phyloP scores from a whole-genome alignment of 2,329 filamentous ascomycete species.

The Cercospora sp. region DNA sequence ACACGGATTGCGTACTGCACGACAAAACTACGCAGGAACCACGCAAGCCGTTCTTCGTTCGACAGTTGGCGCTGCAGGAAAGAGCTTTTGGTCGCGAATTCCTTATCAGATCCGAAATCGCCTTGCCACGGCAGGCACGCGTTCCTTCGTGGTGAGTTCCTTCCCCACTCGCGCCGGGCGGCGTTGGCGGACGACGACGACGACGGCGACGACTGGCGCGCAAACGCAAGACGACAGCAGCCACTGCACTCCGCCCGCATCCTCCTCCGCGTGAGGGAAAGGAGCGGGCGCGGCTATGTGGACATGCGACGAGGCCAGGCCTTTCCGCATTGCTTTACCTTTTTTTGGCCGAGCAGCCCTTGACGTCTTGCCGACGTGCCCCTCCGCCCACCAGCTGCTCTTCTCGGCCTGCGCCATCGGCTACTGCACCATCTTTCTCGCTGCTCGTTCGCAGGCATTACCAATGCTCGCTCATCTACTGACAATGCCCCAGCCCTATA shows the following conservation, averaged over 20 bases:
- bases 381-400: neutral
- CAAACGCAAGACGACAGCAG: neutral
- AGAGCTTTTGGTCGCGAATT: neutral
- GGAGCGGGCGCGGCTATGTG: neutral
- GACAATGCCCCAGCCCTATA: conserved; percentile 6
- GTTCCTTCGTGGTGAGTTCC: neutral
- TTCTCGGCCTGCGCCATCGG: neutral
- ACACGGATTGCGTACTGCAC: neutral
- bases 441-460: conserved; percentile 3
- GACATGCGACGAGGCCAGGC: neutral
- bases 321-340: neutral
- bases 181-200: neutral
- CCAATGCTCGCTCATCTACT: conserved; percentile 9
- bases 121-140: neutral
- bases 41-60: neutral
- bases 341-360: neutral
- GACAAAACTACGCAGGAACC: neutral
- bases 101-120: conserved; percentile 7
- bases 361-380: conserved; percentile 4
- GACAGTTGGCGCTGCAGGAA: neutral
- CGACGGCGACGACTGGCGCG: neutral
- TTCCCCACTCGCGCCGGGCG: neutral
- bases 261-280: neutral
- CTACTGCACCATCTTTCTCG: neutral
- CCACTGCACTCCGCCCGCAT: neutral